Percentiles rank a stretch among this genome's conserved stretches.
Conservation (phyloP, 31 red algal species). For the Pterothamnion heteromorphum region DNA sequence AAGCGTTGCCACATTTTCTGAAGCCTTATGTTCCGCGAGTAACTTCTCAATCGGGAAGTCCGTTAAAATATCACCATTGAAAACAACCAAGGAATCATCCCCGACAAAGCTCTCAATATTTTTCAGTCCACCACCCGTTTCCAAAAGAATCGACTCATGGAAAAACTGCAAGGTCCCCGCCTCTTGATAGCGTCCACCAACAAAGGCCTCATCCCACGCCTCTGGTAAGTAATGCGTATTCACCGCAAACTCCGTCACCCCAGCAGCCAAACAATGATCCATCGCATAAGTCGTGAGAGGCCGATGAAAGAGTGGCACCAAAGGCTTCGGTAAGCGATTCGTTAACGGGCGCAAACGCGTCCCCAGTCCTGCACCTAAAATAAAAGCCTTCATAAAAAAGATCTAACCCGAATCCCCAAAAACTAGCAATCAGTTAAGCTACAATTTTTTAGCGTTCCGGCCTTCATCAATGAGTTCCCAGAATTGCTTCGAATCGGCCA, state of each 20-base stretch:
- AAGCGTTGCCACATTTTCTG: constrained; percentile 28
- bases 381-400: constrained; percentile 43
- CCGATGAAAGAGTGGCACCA: constrained; percentile 27
- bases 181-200: not conserved
- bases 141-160: not conserved
- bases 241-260: not conserved
- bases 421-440: too few species aligned
- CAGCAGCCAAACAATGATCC: constrained; percentile 9
- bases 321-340: not conserved
- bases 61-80: constrained; percentile 41
- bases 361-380: constrained; percentile 27
- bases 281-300: not conserved
- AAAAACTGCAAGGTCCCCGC: not conserved
- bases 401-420: too few species aligned
- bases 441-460: not conserved
- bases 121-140: constrained; percentile 38
- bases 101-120: constrained; percentile 6
- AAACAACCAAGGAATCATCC: constrained; percentile 17
- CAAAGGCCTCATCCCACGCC: not conserved
- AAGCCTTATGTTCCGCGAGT: not conserved
- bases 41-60: not conserved
- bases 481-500: not conserved
- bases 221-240: constrained; percentile 30
- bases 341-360: not conserved
- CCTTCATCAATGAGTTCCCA: not conserved